Evolutionary conservation across 2,329 filamentous ascomycete species (phyloP).

Genomic region (Alternaria conjuncta): DNA sequence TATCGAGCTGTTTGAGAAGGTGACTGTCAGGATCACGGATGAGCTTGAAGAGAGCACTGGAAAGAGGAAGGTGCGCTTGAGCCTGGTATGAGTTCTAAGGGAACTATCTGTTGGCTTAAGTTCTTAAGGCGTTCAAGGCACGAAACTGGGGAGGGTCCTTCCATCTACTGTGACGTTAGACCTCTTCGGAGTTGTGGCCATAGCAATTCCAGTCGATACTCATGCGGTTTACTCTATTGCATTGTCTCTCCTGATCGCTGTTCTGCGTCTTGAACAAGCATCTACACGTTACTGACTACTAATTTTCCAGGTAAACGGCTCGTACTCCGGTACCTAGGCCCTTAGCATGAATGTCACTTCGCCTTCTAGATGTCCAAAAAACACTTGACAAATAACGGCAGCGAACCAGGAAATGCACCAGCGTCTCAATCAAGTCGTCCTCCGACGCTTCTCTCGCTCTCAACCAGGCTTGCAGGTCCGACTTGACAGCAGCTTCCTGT

Average conservation of each 20-base stretch:
- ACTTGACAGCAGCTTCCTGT: neutral
- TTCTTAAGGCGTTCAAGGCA: neutral
- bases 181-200: neutral
- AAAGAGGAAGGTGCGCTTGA: conserved; percentile 87
- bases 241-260: neutral
- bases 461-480: neutral
- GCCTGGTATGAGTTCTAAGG: conserved; percentile 45
- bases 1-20: conserved; percentile 90
- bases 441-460: neutral
- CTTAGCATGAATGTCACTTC: neutral
- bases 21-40: conserved; percentile 86
- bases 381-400: neutral
- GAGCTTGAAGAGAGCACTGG: conserved; percentile 95
- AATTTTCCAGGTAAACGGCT: neutral
- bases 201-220: neutral
- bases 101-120: neutral
- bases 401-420: neutral
- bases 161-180: neutral
- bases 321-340: neutral
- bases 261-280: neutral
- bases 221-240: neutral
- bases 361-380: neutral
- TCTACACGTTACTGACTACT: neutral
- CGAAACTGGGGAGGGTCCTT: neutral
- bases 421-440: neutral